Evolutionary conservation across 192 early-diverging fungal species (phyloP), one percentile per base, ranked within the genome.

Genomic region (Paraglomus brasilianum): DNA sequence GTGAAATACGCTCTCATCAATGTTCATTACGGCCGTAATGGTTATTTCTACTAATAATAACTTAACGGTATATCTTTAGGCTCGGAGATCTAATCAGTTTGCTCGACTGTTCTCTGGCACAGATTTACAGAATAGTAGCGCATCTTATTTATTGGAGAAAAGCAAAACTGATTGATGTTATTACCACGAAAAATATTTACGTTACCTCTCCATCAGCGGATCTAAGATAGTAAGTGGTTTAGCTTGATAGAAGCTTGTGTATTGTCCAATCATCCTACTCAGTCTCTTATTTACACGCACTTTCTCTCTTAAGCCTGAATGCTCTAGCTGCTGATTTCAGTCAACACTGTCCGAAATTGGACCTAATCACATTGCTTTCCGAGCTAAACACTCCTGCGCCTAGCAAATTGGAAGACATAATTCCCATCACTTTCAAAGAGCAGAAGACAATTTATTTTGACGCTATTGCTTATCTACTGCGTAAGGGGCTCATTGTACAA

Each of bases 71-170:
- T 40, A 13, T 55, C 47, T 45, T 39, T 75, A 90, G 87, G 51
- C 83, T 98, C 45, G 85, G 92, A 30, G 85, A 92, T 69, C 81
- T 98, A 22, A 89, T 93, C 74, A 75, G 88, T 14, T 78, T 88
- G 38, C 71, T 97, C 22, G 93, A 94, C 75, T 97, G 95, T 75
- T 95, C 96, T n/a, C 82, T 95, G 53, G 90, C 94, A 0, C 96
- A 96, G 70, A 85, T 98, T 2, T 97, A 93, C 74, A 83, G 92
- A 14, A 69, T 95, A 21, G 94, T 90, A 5, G 89, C 94, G 0
- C 96, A 98, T 76, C 77, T 98, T 39, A 91, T 95, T 36, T 95
- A 91, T 74, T 98, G 96, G 96, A 77, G 84, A 61, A 91, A 94
- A 66, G 95, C 94, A 10, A 92, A 92, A 72, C 80, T 98, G 39